Conservation (phyloP, 306 rosid genomes). For the Canavalia gladiata region DNA sequence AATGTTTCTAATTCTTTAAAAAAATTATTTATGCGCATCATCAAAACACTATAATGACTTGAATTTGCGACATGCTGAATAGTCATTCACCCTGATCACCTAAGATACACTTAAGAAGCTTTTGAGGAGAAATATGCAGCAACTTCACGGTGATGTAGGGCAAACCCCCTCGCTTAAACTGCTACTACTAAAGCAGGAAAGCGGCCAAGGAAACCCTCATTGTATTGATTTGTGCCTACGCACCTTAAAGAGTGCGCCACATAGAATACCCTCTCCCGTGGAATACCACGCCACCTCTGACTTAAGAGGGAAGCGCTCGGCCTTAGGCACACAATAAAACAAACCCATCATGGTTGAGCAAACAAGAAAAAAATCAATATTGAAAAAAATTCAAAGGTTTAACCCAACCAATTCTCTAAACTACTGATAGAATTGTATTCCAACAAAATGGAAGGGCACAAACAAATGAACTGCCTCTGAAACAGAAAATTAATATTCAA, state of each 20-base stretch:
- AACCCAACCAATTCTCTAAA: not conserved
- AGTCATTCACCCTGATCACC: not conserved
- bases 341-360: not conserved
- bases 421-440: not conserved
- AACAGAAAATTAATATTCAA: not conserved
- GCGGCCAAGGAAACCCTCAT: conserved; percentile 42
- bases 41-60: not conserved
- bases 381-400: not conserved
- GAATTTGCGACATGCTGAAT: not conserved
- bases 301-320: conserved; percentile 56
- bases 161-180: conserved; percentile 41
- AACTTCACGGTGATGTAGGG: conserved; percentile 33
- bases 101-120: not conserved
- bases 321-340: conserved; percentile 43
- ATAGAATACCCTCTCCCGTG: conserved; percentile 45
- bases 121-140: too few relatives aligned
- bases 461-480: not conserved
- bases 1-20: not conserved
- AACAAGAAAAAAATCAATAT: not conserved
- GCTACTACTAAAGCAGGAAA: conserved; percentile 47
- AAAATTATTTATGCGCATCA: not conserved
- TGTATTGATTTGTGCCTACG: conserved; percentile 47
- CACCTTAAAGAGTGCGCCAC: conserved; percentile 51
- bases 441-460: not conserved
- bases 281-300: conserved; percentile 60